Evolutionary conservation across 2,329 filamentous ascomycete genomes (phyloP), one percentile per base, ranked within the genome.

Genomic region (Pseudocercospora fijiensis): DNA sequence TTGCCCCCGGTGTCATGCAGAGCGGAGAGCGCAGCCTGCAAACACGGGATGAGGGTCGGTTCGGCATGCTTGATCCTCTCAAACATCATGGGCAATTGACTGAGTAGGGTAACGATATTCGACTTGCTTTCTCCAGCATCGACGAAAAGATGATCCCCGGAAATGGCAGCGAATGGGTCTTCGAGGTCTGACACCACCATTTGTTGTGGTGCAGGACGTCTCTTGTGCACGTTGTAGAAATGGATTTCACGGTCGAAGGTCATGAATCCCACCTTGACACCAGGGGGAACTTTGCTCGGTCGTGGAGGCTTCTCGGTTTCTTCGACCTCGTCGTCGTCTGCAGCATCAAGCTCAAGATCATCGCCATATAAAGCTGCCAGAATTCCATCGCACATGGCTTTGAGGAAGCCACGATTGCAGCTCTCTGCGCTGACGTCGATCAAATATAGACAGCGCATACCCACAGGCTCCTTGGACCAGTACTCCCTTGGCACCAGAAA

Each of bases 401-500:
- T 90, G 26, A 98, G 78, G 74, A 96, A 96, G 0, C 94, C 94
- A 75, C 92, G 92, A 75, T 94, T 96, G 68, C 90, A 90, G 0
- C 94, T 88, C 78, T 97, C 94, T 70, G 96, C 91, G 4, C 91
- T 95, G 45, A 96, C 92, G 77, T 99, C 95, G 62, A 99, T 90
- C 67, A 97, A 77, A 77, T 99, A 99, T 10, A 99, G 81, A 86
- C 90, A 96, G 64, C 89, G 88, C 71, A 98, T 77, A 24, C 91
- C 92, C 13, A 95, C 90, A 0, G 95, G 95, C 75, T 96, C 90
- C 77, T 94, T 95, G 24, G 92, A 94, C 91, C 93, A 99, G 79
- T 99, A 99, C 79, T 99, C 95, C 80, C 97, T 98, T 16, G 95
- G 95, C 13, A 99, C 96, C 65, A 95, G 84, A 75, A 96, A 99